A percentile compares a stretch with the other conserved stretches of the same genome.
Evolutionary conservation across 1,139 yeast genomes (phyloP).

Genomic region (Yamadazyma dushanensis): DNA sequence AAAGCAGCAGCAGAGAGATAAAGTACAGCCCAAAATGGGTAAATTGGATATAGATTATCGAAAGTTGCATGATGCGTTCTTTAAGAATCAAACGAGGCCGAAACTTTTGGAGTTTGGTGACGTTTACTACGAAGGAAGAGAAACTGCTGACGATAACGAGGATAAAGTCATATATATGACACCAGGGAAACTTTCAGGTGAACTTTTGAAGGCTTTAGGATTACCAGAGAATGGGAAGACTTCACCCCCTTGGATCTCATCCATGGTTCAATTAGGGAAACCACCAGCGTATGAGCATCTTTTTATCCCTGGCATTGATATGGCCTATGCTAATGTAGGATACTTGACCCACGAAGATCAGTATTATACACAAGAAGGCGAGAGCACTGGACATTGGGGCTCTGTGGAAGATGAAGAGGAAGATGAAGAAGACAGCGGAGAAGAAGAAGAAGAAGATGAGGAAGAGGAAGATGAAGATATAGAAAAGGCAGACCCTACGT

Average conservation of each 20-base stretch:
- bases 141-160: conserved; percentile 45
- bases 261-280: conserved; percentile 72
- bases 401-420: conserved; percentile 36
- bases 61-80: conserved; percentile 83
- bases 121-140: conserved; percentile 77
- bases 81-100: conserved; percentile 78
- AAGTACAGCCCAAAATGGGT: conserved; percentile 90
- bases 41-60: conserved; percentile 83
- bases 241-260: conserved; percentile 80
- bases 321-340: conserved; percentile 39
- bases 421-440: conserved; percentile 32
- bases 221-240: conserved; percentile 50
- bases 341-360: conserved; percentile 23
- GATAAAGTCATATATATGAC: conserved; percentile 40
- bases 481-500: conserved; percentile 18
- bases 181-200: conserved; percentile 70
- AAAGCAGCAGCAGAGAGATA: conserved; percentile 76
- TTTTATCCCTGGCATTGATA: conserved; percentile 56
- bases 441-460: conserved; percentile 21
- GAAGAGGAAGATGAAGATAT: conserved; percentile 21
- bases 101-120: conserved; percentile 70
- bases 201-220: conserved; percentile 68
- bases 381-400: conserved; percentile 42
- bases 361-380: conserved; percentile 18
- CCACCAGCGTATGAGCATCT: conserved; percentile 82